Base-by-base conservation (phyloP, 2,329 filamentous ascomycete species). In the Macroventuria anomochaeta region DNA sequence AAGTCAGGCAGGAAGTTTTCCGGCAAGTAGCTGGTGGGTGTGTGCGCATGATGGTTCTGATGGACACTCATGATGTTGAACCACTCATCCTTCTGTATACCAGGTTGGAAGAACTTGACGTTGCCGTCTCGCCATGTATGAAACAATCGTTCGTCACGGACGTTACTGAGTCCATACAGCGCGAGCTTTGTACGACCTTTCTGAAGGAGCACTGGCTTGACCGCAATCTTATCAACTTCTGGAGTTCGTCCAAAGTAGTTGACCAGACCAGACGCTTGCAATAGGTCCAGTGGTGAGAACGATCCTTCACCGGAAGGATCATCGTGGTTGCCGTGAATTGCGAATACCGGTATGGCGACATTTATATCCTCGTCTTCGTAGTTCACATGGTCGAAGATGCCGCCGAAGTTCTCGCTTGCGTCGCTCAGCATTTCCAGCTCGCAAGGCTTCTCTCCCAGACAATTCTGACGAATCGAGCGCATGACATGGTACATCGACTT, bases 331-430 rank as follows among this genome's bases (percentile, higher is more conserved):
- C 95, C 95, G 67, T 99, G 96, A 33, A 99, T 99, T 0, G 93
- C 96, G 72, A 99, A 99, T 23, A 99, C 92, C 0, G 95, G 95
- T 50, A 97, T 97, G 1, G 93, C 91, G 56, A 99, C 86, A 68
- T 99, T 99, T 75, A 99, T 97, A 66, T 99, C 91, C 20, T 91
- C 86, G 68, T 99, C 95, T 75, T 97, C 92, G 76, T 99, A 99
- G 76, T 99, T 99, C 76, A 96, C 93, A 73, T 97, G 90, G 42
- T 91, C 88, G 70, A 97, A 96, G 0, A 91, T 88, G 6, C 80
- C 90, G 57, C 91, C 88, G 66, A 99, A 97, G 58, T 93, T 90
- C 67, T 96, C 90, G 63, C 88, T 91, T 7, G 91, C 91, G 75
- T 99, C 95, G 70, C 92, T 96, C 37, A 99, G 82, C 75, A 97